Base-by-base conservation (phyloP, 805 yeast genomes). In the Saturnispora silvae region DNA sequence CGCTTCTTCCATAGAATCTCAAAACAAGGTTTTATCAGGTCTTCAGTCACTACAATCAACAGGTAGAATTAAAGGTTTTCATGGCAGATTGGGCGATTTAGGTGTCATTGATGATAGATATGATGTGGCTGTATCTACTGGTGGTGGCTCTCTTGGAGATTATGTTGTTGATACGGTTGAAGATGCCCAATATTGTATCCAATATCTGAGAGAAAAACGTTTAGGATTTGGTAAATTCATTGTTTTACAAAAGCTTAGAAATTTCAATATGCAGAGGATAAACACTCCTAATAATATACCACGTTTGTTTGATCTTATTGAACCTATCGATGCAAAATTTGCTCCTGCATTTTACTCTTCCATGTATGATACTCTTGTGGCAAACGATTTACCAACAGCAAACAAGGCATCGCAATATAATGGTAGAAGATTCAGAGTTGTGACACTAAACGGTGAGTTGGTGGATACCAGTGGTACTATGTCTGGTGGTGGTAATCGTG, bases 121-220 rank as follows among this genome's bases (percentile, higher is more conserved):
- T 54, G 97, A 94, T 58, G 72, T 86, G 36, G 98, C 98, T 0
- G 75, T 92, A 7, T 86, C 97, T 0, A 92, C 97, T 0, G 97
- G 96, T 0, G 85, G 92, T 46, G 86, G 94, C 1, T 77, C 87
- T 7, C 64, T 92, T 40, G 94, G 89, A 54, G 89, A 94, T 44
- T 76, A 86, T 68, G 97, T 92, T 14, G 97, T 92, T 3, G 96
- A 86, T 33, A 64, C 75, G 0, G 78, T 72, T 14, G 77, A 71
- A 45, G 67, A 68, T 2, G 79, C 76, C 1, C 77, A 72, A 46
- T 60, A 63, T 19, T 72, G 77, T 52, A 81, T 92, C 38, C 89
- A 83, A 29, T 78, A 83, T 50, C 67, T 92, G 52, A 68, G 96
- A 40, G 77, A 77, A 51, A 81, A 81, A 48, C 77, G 77, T 43